Evolutionary conservation across 108 stramenopile species (phyloP).

Genomic region (Skeletonema tropicum): DNA sequence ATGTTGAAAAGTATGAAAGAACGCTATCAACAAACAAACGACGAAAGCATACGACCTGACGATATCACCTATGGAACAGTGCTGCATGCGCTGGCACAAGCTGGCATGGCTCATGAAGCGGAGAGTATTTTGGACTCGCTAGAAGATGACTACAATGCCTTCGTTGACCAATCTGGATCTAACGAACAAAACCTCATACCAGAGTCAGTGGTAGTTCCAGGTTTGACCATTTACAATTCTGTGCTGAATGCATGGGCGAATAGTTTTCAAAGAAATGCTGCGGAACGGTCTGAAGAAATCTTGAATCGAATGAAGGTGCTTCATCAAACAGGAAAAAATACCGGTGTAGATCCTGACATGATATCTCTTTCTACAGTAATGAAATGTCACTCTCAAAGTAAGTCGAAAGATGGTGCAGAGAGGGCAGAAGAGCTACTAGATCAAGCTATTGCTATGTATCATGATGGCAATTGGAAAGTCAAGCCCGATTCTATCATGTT

Average conservation of each 20-base stretch:
- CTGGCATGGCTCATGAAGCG: constrained; percentile 43
- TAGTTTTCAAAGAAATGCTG: constrained; percentile 34
- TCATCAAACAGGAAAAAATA: constrained; percentile 39
- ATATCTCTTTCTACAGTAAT: constrained; percentile 49
- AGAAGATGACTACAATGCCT: constrained; percentile 28
- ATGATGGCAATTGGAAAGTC: constrained; percentile 34
- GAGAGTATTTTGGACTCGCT: constrained; percentile 37
- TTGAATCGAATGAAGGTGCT: constrained; percentile 36
- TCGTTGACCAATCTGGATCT: background rate
- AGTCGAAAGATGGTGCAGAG: constrained; percentile 29
- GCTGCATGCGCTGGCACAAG: constrained; percentile 42
- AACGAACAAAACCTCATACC: background rate
- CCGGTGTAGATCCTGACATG: constrained; percentile 40
- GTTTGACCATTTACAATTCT: constrained; percentile 59
- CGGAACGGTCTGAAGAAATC: constrained; percentile 38
- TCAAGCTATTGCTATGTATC: constrained; percentile 35
- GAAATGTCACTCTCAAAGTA: constrained; percentile 37
- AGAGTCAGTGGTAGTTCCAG: constrained; percentile 28
- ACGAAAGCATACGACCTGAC: constrained; percentile 38
- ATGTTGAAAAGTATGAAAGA: constrained; percentile 45
- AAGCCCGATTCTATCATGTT: constrained; percentile 50
- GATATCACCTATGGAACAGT: constrained; percentile 43
- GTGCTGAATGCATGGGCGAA: constrained; percentile 76
- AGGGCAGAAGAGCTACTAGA: constrained; percentile 37
- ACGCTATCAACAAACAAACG: constrained; percentile 18